Conservation (phyloP, 2,329 filamentous ascomycete species). For the Neocucurbitaria cava region DNA sequence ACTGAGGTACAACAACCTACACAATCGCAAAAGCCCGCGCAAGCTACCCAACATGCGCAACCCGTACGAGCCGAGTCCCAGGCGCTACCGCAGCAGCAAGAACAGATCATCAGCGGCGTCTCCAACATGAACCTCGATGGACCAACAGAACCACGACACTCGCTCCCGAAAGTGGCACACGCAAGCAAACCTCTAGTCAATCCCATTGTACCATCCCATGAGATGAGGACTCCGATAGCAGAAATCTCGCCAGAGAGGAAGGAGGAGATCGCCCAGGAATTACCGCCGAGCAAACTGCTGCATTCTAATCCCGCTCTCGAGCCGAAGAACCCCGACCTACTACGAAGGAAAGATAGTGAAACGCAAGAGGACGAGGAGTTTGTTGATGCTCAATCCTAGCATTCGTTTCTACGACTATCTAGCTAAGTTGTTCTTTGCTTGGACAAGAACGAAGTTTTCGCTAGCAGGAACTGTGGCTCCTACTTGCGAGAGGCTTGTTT, state of each 20-base stretch:
- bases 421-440: background rate
- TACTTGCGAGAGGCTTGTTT: slow-evolving; percentile 2
- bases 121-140: slow-evolving; percentile 44
- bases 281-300: slow-evolving; percentile 37
- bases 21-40: slow-evolving; percentile 11
- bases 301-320: slow-evolving; percentile 31
- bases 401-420: background rate
- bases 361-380: slow-evolving; percentile 56
- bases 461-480: background rate
- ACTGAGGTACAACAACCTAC: slow-evolving; percentile 3
- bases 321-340: slow-evolving; percentile 16
- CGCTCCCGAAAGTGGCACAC: slow-evolving; percentile 12
- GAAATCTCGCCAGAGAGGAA: slow-evolving; percentile 10
- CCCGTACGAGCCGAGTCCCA: background rate
- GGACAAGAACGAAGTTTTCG: background rate
- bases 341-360: slow-evolving; percentile 51
- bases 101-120: background rate
- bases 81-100: background rate
- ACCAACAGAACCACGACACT: slow-evolving; percentile 37
- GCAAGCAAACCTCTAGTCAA: slow-evolving; percentile 9
- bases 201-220: slow-evolving; percentile 10
- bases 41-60: slow-evolving; percentile 6
- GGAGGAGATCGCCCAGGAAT: slow-evolving; percentile 20
- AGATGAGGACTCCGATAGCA: slow-evolving; percentile 8
- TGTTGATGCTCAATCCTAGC: slow-evolving; percentile 54